These are phyloP conservation scores for Solanum habrochaites DNA, from an alignment of 257 asterid genomes.

Conservation along the genomic window DNA sequence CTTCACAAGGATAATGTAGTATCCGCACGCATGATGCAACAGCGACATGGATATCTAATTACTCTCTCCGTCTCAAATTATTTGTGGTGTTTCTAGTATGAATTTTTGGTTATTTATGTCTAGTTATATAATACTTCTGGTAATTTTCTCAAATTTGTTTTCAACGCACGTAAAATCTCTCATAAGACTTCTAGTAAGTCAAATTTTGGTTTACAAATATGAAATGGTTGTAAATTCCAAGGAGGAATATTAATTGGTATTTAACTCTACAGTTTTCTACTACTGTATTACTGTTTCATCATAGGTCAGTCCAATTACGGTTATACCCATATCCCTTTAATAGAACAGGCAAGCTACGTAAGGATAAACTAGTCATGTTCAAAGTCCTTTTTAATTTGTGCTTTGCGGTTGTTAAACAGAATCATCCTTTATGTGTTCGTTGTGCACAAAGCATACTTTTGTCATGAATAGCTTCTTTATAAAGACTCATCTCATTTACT, in stretches of 20 bases:
- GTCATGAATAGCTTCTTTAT: slow-evolving; percentile 18
- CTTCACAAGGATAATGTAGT: neutral
- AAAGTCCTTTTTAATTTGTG: neutral
- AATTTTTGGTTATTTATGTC: neutral
- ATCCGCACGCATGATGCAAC: neutral
- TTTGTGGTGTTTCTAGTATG: neutral
- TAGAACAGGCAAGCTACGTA: neutral
- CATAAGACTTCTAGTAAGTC: neutral
- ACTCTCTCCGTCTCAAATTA: neutral
- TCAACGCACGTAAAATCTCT: neutral
- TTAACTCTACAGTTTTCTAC: neutral
- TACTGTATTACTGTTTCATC: neutral
- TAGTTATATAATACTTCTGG: neutral
- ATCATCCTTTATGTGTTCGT: slow-evolving; percentile 31
- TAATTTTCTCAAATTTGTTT: neutral
- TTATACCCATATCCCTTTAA: neutral
- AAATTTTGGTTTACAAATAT: neutral
- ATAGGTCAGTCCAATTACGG: neutral
- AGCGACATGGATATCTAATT: neutral
- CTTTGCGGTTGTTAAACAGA: slow-evolving; percentile 12
- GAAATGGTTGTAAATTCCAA: neutral
- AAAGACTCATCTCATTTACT: neutral
- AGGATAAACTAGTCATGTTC: neutral
- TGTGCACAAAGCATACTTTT: slow-evolving; percentile 30
- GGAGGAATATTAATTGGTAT: neutral